Evolutionary conservation across 805 yeast genomes (phyloP).

Genomic region (Zygoascus bituminiphila): DNA sequence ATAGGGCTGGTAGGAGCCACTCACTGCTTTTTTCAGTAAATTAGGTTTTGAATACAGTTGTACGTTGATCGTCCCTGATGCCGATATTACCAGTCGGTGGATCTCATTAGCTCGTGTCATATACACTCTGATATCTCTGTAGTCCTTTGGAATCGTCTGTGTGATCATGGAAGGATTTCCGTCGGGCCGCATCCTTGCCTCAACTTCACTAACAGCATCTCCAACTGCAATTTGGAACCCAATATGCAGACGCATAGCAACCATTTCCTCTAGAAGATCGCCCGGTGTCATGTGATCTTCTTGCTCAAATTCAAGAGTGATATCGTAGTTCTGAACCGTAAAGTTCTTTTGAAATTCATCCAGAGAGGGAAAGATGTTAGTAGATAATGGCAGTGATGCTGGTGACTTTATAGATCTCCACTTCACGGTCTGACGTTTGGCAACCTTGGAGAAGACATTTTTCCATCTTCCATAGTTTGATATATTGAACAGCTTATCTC

Average conservation of each 20-base stretch:
- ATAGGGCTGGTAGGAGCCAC: slow-evolving; percentile 40
- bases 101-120: slow-evolving; percentile 74
- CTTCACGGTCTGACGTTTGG: slow-evolving; percentile 60
- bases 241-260: slow-evolving; percentile 66
- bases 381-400: slow-evolving; percentile 79
- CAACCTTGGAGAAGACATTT: slow-evolving; percentile 72
- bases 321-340: slow-evolving; percentile 76
- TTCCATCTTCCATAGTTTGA: slow-evolving; percentile 82
- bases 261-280: slow-evolving; percentile 76
- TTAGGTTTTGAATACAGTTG: slow-evolving; percentile 48
- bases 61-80: slow-evolving; percentile 68
- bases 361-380: slow-evolving; percentile 66
- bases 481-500: slow-evolving; percentile 45
- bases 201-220: slow-evolving; percentile 54
- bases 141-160: slow-evolving; percentile 42
- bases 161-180: slow-evolving; percentile 48
- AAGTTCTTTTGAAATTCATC: slow-evolving; percentile 64
- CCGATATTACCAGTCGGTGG: slow-evolving; percentile 72
- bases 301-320: slow-evolving; percentile 53
- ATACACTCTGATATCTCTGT: slow-evolving; percentile 57
- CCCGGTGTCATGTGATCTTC: slow-evolving; percentile 44
- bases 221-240: slow-evolving; percentile 92
- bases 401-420: slow-evolving; percentile 95
- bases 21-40: slow-evolving; percentile 9
- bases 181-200: slow-evolving; percentile 47